Conservation (phyloP, 2,329 filamentous ascomycete species). For the Trichoderma cornu-damae region DNA sequence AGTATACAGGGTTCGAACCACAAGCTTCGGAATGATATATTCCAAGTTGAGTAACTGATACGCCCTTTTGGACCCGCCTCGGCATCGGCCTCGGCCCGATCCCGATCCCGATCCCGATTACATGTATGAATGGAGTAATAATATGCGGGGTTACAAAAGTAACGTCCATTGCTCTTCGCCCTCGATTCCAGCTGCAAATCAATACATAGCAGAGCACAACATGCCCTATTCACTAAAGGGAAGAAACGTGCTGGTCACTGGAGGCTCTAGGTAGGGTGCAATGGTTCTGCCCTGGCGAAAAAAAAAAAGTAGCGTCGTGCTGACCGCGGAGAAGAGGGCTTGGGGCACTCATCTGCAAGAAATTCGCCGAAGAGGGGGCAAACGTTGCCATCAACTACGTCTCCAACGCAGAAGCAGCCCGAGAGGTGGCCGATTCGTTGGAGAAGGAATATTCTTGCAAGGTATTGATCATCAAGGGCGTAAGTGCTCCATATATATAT, state of each 20-base stretch:
- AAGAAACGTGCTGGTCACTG: constrained; percentile 11
- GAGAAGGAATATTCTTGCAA: not conserved
- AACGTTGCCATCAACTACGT: constrained; percentile 13
- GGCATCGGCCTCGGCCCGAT: not conserved
- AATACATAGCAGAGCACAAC: not conserved
- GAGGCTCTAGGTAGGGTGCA: not conserved
- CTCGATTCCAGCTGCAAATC: not conserved
- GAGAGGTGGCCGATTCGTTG: not conserved
- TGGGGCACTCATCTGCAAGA: constrained; percentile 9
- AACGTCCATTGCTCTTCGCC: not conserved
- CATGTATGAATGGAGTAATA: too few relatives aligned
- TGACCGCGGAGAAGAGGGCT: constrained; percentile 1
- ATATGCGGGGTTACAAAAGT: too few relatives aligned
- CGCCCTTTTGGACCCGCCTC: not conserved
- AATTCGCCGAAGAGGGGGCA: constrained; percentile 10
- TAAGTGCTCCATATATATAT: not conserved
- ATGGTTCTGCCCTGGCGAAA: too few relatives aligned
- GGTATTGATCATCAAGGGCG: not conserved
- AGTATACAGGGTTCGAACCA: too few relatives aligned
- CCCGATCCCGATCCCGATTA: too few relatives aligned
- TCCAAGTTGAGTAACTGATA: too few relatives aligned
- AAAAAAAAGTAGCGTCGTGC: too few relatives aligned
- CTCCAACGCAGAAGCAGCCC: constrained; percentile 1
- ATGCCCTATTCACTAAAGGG: constrained; percentile 15
- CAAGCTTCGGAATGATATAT: too few relatives aligned